Conservation (phyloP, 768 basidiomycete species). For the Agaricus subrufescens region DNA sequence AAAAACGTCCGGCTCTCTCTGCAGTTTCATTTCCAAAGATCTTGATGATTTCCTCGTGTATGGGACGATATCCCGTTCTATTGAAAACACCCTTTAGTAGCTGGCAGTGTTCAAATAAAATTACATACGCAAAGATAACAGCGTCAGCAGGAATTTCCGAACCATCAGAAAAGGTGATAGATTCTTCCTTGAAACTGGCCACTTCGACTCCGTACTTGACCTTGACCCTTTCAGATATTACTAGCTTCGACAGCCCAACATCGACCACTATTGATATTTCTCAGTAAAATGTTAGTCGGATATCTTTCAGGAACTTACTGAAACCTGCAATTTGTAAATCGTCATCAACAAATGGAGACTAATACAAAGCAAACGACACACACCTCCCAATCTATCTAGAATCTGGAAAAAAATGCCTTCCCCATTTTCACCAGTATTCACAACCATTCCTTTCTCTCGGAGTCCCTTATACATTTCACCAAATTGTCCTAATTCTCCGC, state of each 20-base stretch:
- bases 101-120: too few species aligned
- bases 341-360: background rate
- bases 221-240: slow-evolving; percentile 51
- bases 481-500: background rate
- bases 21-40: slow-evolving; percentile 32
- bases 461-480: slow-evolving; percentile 1
- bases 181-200: slow-evolving; percentile 26
- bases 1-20: slow-evolving; percentile 23
- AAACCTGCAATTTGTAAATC: background rate
- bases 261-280: slow-evolving; percentile 25
- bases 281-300: background rate
- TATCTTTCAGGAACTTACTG: background rate
- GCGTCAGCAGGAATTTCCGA: slow-evolving; percentile 35
- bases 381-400: slow-evolving; percentile 4
- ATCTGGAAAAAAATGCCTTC: slow-evolving; percentile 1
- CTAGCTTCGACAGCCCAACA: slow-evolving; percentile 46
- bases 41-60: slow-evolving; percentile 22
- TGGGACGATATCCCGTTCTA: background rate
- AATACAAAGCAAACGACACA: background rate
- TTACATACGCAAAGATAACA: slow-evolving; percentile 38
- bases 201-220: slow-evolving; percentile 50
- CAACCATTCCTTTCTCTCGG: slow-evolving; percentile 7
- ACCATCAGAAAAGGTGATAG: slow-evolving; percentile 34
- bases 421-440: background rate
- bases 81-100: too few species aligned